phyloP scores from a whole-genome alignment of 768 basidiomycete genomes.

The Amanita phalloides region DNA sequence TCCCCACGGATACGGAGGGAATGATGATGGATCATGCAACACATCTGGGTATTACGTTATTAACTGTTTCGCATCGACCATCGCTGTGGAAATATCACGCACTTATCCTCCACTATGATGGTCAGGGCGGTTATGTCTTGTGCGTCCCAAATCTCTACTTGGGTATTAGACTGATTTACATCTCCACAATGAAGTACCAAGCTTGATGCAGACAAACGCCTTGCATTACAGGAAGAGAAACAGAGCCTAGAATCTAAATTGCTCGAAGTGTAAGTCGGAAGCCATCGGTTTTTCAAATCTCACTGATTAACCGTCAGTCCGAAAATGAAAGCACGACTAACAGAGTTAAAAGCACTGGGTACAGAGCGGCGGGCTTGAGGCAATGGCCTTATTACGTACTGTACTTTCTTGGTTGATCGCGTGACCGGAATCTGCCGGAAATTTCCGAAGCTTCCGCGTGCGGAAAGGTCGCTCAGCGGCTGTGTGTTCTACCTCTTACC shows the following conservation, averaged over 20 bases:
- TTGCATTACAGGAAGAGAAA: conserved; percentile 92
- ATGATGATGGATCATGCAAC: conserved; percentile 93
- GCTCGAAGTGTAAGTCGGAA: conserved; percentile 66
- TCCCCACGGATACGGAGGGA: conserved; percentile 87
- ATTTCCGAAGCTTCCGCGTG: background rate
- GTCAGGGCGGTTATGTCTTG: conserved; percentile 94
- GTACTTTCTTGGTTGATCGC: background rate
- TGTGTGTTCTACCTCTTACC: background rate
- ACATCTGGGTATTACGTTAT: conserved; percentile 75
- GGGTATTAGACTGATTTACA: background rate
- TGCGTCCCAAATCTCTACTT: conserved; percentile 26
- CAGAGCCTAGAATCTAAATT: conserved; percentile 78
- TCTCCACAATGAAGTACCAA: conserved; percentile 47
- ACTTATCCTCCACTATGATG: conserved; percentile 85
- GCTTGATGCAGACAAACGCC: conserved; percentile 80
- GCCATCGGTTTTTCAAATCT: background rate
- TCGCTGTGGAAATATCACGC: conserved; percentile 91
- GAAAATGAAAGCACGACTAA: conserved; percentile 68
- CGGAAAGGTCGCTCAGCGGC: background rate
- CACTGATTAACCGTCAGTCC: conserved; percentile 35
- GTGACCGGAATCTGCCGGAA: background rate
- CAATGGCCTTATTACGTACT: too few species aligned
- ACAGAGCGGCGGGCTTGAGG: conserved; percentile 3
- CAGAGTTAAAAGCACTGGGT: conserved; percentile 42
- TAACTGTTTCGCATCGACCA: conserved; percentile 93